A percentile compares a stretch with the other conserved stretches of the same genome.
Conservation (phyloP, 169 alveolate genomes). For the Plasmodium sp. region DNA sequence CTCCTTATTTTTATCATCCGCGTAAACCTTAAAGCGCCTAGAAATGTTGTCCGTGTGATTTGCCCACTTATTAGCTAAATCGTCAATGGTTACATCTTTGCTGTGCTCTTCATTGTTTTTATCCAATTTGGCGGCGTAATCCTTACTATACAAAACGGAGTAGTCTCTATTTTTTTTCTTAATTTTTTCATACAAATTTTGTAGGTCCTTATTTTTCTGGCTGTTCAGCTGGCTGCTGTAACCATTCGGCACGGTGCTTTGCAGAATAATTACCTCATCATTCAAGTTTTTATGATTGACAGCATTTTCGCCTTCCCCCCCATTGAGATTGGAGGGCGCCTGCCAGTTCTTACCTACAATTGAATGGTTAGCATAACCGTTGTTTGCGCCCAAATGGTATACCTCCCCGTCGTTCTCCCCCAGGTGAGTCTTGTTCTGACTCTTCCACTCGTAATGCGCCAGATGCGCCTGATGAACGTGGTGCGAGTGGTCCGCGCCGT, state of each 20-base stretch:
- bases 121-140: not conserved
- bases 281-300: not conserved
- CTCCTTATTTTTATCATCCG: not conserved
- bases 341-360: not conserved
- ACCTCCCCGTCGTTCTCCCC: not conserved
- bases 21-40: not conserved
- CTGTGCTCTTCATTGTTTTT: not conserved
- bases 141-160: not conserved
- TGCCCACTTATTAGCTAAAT: not conserved
- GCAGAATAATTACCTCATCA: not conserved
- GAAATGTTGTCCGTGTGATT: not conserved
- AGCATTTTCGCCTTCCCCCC: not conserved
- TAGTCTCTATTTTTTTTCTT: not conserved
- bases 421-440: not conserved
- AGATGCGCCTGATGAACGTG: not conserved
- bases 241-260: not conserved
- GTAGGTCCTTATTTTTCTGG: conserved; percentile 14
- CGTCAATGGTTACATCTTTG: not conserved
- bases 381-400: not conserved
- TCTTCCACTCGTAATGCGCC: not conserved
- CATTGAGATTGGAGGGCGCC: not conserved
- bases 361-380: not conserved
- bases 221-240: not conserved
- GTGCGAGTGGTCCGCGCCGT: not conserved
- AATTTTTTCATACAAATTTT: conserved; percentile 42